A percentile compares a stretch with the other conserved stretches of the same genome.
Conservation (phyloP, 2,329 filamentous ascomycete genomes). For the Aspergillus eucalypticola region DNA sequence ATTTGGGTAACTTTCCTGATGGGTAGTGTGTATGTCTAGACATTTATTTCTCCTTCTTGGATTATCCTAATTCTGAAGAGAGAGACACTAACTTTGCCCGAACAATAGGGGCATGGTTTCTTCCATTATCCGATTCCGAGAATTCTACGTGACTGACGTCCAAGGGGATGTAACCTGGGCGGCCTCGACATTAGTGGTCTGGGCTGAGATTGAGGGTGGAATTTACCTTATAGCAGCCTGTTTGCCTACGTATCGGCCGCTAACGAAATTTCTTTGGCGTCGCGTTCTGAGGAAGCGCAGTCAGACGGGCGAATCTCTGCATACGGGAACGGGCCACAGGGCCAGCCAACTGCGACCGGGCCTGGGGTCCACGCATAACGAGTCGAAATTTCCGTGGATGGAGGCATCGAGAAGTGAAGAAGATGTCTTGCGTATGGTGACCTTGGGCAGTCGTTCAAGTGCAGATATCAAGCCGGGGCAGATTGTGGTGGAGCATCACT, state of each 20-base stretch:
- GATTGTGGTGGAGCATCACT: background rate
- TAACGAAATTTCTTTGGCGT: slow-evolving; percentile 11
- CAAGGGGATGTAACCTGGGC: slow-evolving; percentile 23
- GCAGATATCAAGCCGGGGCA: background rate
- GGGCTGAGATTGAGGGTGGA: slow-evolving; percentile 27
- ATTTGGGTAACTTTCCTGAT: slow-evolving; percentile 21
- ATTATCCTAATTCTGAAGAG: too few relatives aligned
- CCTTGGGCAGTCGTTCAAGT: background rate
- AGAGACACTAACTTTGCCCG: too few relatives aligned
- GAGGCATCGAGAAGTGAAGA: background rate
- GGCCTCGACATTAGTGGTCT: slow-evolving; percentile 22
- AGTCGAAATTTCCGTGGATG: too few relatives aligned
- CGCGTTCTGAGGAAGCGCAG: background rate
- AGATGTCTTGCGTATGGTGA: background rate
- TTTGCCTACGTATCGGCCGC: slow-evolving; percentile 29
- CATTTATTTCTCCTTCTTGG: too few relatives aligned
- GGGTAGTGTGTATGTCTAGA: slow-evolving; percentile 15
- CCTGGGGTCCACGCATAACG: too few relatives aligned
- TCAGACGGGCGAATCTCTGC: background rate
- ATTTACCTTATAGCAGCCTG: slow-evolving; percentile 32
- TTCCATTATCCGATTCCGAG: slow-evolving; percentile 31
- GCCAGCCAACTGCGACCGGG: too few relatives aligned
- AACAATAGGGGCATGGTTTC: slow-evolving; percentile 24
- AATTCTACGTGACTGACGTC: slow-evolving; percentile 24
- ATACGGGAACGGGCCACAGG: too few relatives aligned